Evolutionary conservation across 805 yeast species (phyloP).

Genomic region (Dipodascus albidus): DNA sequence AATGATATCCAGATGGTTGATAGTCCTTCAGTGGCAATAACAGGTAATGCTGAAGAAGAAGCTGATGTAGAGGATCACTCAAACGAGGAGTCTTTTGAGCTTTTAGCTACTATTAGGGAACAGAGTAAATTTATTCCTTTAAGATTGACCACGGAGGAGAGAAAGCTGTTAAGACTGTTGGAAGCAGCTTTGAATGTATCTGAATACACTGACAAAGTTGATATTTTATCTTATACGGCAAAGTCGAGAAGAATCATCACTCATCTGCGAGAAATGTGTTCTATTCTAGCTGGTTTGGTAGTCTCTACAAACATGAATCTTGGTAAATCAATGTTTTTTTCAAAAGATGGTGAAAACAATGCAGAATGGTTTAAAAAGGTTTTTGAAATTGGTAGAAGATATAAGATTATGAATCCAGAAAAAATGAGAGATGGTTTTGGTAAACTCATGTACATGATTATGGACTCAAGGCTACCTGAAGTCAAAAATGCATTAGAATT

Average conservation of each 20-base stretch:
- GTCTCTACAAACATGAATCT: slow-evolving; percentile 65
- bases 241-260: slow-evolving; percentile 61
- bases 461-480: slow-evolving; percentile 72
- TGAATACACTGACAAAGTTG: slow-evolving; percentile 72
- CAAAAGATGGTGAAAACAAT: slow-evolving; percentile 42
- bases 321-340: slow-evolving; percentile 40
- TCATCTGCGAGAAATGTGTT: slow-evolving; percentile 65
- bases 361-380: slow-evolving; percentile 61
- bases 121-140: slow-evolving; percentile 48
- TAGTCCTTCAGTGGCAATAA: neutral
- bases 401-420: slow-evolving; percentile 78
- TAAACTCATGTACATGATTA: slow-evolving; percentile 69
- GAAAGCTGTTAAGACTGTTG: slow-evolving; percentile 51
- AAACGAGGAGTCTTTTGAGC: neutral
- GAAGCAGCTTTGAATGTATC: slow-evolving; percentile 73
- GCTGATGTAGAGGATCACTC: neutral
- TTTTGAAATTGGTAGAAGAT: slow-evolving; percentile 71
- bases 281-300: slow-evolving; percentile 66
- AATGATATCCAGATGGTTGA: neutral
- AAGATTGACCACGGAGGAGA: slow-evolving; percentile 55
- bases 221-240: slow-evolving; percentile 52
- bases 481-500: slow-evolving; percentile 62
- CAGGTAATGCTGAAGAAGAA: neutral
- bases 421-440: slow-evolving; percentile 71
- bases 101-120: slow-evolving; percentile 18